Evolutionary conservation across 192 early-diverging fungal genomes (phyloP).

Genomic region (Dimargaris verticillata): DNA sequence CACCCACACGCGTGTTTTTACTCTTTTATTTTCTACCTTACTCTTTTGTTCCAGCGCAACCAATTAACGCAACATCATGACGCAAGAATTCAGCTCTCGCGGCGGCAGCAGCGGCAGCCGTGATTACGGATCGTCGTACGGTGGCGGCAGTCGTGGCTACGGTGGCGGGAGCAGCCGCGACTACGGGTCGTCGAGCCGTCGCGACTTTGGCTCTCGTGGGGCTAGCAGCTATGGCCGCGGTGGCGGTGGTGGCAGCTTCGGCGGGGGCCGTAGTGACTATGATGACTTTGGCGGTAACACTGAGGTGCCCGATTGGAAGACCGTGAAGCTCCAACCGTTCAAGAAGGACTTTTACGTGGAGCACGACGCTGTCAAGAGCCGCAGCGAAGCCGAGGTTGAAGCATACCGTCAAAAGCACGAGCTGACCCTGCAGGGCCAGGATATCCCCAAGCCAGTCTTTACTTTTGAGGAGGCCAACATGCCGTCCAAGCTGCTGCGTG

Average conservation of each 20-base stretch:
- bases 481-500: conserved; percentile 77
- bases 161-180: conserved; percentile 9
- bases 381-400: conserved; percentile 55
- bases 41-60: background rate
- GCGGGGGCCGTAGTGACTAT: conserved; percentile 30
- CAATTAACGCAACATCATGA: conserved; percentile 10
- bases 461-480: conserved; percentile 85
- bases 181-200: conserved; percentile 16
- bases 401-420: conserved; percentile 58
- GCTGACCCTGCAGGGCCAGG: conserved; percentile 68
- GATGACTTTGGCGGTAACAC: conserved; percentile 37
- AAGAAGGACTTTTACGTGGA: conserved; percentile 98
- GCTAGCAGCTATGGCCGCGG: conserved; percentile 16
- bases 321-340: conserved; percentile 49
- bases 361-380: conserved; percentile 44
- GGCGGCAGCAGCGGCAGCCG: background rate
- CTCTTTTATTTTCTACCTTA: background rate
- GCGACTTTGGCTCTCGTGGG: conserved; percentile 21
- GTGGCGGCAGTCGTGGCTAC: conserved; percentile 15
- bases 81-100: conserved; percentile 9
- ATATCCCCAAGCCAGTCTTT: conserved; percentile 78
- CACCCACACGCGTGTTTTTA: background rate
- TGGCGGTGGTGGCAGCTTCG: conserved; percentile 14
- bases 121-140: conserved; percentile 15
- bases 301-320: conserved; percentile 48